Conservation (phyloP, 1,284 basidiomycete species). For the Wolfiporia cocos region DNA sequence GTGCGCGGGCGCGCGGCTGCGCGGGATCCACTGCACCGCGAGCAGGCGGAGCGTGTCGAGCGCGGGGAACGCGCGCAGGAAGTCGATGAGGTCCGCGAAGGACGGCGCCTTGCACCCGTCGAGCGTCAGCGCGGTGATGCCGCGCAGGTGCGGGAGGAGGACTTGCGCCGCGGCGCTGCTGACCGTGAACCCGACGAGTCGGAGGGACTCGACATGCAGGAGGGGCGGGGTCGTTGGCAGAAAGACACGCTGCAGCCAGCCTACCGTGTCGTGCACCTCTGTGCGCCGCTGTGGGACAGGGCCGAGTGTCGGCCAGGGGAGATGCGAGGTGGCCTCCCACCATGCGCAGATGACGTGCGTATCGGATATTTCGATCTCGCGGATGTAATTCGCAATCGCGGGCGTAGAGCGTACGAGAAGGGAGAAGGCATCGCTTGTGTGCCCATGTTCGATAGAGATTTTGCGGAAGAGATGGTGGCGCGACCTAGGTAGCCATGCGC, state of each 20-base stretch:
- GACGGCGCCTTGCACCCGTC: constrained; percentile 17
- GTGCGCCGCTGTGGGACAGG: constrained; percentile 2
- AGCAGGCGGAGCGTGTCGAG: constrained; percentile 10
- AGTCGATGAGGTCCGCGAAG: constrained; percentile 14
- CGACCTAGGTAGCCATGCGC: constrained; percentile 27
- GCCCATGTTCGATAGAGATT: constrained; percentile 14
- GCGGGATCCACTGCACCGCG: constrained; percentile 12
- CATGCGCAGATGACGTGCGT: constrained; percentile 3
- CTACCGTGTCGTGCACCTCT: constrained; percentile 1
- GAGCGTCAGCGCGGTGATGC: constrained; percentile 10
- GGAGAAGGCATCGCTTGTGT: constrained; percentile 13
- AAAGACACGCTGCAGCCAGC: constrained; percentile 11
- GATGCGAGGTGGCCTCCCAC: constrained; percentile 8
- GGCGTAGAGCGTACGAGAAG: constrained; percentile 10
- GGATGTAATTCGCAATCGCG: constrained; percentile 11
- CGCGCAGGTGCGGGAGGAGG: constrained; percentile 9
- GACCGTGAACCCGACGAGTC: constrained; percentile 9
- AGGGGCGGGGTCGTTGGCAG: constrained; percentile 7
- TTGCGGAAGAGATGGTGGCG: constrained; percentile 26
- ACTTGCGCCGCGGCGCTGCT: constrained; percentile 3
- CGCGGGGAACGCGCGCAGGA: constrained; percentile 12
- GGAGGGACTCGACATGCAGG: constrained; percentile 8
- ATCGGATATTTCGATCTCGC: constrained; percentile 16
- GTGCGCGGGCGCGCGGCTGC: not conserved
- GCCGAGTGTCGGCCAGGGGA: constrained; percentile 18